Percentiles rank a stretch among this genome's conserved stretches.
phyloP scores from a whole-genome alignment of 345 rosid genomes.

The Barbarea vulgaris region DNA sequence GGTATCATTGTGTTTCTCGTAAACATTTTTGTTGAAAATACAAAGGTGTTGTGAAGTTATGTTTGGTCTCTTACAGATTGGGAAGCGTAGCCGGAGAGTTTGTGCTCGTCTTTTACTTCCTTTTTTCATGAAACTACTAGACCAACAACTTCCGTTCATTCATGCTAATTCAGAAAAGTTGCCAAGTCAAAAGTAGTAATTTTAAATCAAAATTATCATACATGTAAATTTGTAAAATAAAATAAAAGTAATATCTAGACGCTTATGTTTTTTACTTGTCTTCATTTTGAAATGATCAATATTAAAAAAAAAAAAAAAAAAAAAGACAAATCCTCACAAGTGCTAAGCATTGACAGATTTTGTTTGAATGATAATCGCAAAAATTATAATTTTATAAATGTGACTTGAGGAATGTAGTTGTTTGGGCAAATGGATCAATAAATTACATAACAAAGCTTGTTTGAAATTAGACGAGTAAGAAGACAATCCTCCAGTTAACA shows the following conservation, averaged over 20 bases:
- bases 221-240: too few relatives aligned
- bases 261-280: too few relatives aligned
- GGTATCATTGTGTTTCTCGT: slow-evolving; percentile 4
- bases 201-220: too few relatives aligned
- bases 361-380: too few relatives aligned
- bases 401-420: background rate
- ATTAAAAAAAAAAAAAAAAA: too few relatives aligned
- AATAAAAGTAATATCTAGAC: too few relatives aligned
- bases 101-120: background rate
- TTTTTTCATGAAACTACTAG: background rate
- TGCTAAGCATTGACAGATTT: too few relatives aligned
- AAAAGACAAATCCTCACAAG: too few relatives aligned
- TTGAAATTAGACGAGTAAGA: background rate
- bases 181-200: too few relatives aligned
- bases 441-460: background rate
- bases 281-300: too few relatives aligned
- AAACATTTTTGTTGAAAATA: slow-evolving; percentile 6
- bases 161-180: background rate
- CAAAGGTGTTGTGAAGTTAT: slow-evolving; percentile 10
- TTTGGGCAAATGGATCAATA: background rate
- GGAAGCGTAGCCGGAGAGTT: background rate
- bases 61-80: slow-evolving; percentile 8
- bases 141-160: background rate
- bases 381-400: too few relatives aligned
- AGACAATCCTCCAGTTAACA: background rate